A percentile compares a stretch with the other conserved stretches of the same genome.
These are phyloP conservation scores for Peribolospora kevripleyi DNA, from an alignment of 768 basidiomycete species.

Conservation along the genomic window DNA sequence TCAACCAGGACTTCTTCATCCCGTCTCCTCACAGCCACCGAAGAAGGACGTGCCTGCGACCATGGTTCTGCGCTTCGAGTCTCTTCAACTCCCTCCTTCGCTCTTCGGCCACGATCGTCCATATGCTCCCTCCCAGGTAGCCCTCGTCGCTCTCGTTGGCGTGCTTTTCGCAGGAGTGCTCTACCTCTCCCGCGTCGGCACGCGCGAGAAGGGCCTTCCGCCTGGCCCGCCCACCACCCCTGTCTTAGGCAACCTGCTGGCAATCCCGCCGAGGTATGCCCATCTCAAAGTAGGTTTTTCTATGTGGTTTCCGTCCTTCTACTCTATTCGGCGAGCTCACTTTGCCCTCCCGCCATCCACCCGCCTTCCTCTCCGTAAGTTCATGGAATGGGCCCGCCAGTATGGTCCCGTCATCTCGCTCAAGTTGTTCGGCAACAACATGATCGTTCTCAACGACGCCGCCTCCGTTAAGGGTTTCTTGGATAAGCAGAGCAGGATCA, in stretches of 20 bases:
- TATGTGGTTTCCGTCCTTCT: too few species aligned
- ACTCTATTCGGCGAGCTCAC: too few species aligned
- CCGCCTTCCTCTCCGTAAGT: not conserved
- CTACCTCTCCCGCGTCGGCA: not conserved
- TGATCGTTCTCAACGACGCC: not conserved
- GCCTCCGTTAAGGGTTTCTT: not conserved
- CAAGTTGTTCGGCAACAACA: not conserved
- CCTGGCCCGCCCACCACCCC: conserved; percentile 1
- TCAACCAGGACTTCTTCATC: too few species aligned
- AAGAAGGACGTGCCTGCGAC: too few species aligned
- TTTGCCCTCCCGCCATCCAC: too few species aligned
- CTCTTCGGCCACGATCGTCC: too few species aligned
- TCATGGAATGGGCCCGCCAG: not conserved
- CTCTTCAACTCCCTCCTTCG: too few species aligned
- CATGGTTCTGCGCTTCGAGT: too few species aligned
- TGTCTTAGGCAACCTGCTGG: not conserved
- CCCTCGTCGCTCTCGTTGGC: too few species aligned
- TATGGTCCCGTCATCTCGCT: not conserved
- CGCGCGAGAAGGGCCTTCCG: not conserved
- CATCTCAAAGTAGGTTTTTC: not conserved
- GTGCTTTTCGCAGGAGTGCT: too few species aligned
- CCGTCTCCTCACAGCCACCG: too few species aligned
- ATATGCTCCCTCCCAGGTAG: too few species aligned
- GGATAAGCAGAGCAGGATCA: not conserved
- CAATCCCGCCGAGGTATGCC: conserved; percentile 1